These are phyloP conservation scores for Chlorella sp. DNA, from an alignment of 139 green algal species.

Conservation along the genomic window DNA sequence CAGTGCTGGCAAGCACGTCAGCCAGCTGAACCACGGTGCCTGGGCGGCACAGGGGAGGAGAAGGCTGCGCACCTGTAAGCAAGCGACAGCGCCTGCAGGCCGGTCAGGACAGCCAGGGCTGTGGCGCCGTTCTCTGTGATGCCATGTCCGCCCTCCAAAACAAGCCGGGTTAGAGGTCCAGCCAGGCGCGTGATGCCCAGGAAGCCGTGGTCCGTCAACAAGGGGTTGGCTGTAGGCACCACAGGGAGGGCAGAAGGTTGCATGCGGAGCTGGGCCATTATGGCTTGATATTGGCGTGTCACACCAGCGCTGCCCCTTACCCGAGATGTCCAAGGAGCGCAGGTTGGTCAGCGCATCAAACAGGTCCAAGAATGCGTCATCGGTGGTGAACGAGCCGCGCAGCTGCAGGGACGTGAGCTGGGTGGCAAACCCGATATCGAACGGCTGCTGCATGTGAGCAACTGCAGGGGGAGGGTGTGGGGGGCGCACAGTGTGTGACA, in stretches of 20 bases:
- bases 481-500: too few relatives aligned
- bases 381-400: constrained; percentile 2
- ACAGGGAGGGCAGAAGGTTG: neutral
- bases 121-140: constrained; percentile 10
- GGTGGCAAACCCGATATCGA: constrained; percentile 5
- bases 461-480: neutral
- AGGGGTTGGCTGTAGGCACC: neutral
- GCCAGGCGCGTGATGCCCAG: neutral
- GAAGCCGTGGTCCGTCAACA: constrained; percentile 5
- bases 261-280: neutral
- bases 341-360: neutral
- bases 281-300: too few relatives aligned
- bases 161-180: neutral
- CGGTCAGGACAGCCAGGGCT: neutral
- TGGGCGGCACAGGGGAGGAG: neutral
- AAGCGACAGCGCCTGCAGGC: neutral
- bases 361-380: neutral
- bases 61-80: constrained; percentile 17
- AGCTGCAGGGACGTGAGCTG: constrained; percentile 2
- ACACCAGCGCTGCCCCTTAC: neutral
- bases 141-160: neutral
- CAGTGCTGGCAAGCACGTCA: too few relatives aligned
- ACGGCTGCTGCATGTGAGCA: neutral
- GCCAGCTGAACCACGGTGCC: too few relatives aligned
- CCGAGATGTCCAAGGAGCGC: constrained; percentile 4